phyloP scores from a whole-genome alignment of 2,329 filamentous ascomycete genomes.

The Lecanicillium sp. region DNA sequence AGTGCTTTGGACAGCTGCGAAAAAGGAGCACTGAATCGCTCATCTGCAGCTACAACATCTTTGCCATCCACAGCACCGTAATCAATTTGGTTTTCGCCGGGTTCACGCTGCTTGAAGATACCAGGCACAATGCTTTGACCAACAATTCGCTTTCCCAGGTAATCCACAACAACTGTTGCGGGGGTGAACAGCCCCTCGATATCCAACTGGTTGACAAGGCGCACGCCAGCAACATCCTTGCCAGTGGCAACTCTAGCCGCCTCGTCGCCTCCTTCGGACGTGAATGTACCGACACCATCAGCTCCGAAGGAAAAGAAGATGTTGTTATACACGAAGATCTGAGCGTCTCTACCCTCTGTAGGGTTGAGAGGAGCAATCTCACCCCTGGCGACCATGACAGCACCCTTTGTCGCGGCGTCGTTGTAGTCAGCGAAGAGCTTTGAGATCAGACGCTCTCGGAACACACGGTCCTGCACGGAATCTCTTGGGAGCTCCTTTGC shows the following conservation, averaged over 20 bases:
- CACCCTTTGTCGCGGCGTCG: constrained; percentile 85
- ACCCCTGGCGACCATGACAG: constrained; percentile 83
- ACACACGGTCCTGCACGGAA: constrained; percentile 89
- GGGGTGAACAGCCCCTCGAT: constrained; percentile 92
- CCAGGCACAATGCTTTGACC: constrained; percentile 97
- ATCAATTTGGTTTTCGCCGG: constrained; percentile 96
- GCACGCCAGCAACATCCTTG: constrained; percentile 92
- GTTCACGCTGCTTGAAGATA: constrained; percentile 97
- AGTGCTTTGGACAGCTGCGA: constrained; percentile 85
- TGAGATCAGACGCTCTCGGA: constrained; percentile 85
- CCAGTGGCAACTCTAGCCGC: constrained; percentile 91
- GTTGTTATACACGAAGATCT: constrained; percentile 99
- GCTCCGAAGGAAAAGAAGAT: constrained; percentile 99
- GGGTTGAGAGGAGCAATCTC: constrained; percentile 93
- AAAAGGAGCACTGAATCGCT: constrained; percentile 76
- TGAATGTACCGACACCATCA: constrained; percentile 95
- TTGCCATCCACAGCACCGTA: constrained; percentile 97
- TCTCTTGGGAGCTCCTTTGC: constrained; percentile 91
- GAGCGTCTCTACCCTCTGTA: constrained; percentile 83
- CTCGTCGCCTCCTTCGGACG: constrained; percentile 91
- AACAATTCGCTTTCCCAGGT: constrained; percentile 92
- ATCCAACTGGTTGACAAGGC: constrained; percentile 92
- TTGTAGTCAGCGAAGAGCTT: constrained; percentile 98
- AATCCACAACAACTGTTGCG: constrained; percentile 93
- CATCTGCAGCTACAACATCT: constrained; percentile 85